Evolutionary conservation across 805 yeast species (phyloP), one percentile per base, ranked within the genome.

Genomic region (Cyberlindnera xishuangbannaensis): DNA sequence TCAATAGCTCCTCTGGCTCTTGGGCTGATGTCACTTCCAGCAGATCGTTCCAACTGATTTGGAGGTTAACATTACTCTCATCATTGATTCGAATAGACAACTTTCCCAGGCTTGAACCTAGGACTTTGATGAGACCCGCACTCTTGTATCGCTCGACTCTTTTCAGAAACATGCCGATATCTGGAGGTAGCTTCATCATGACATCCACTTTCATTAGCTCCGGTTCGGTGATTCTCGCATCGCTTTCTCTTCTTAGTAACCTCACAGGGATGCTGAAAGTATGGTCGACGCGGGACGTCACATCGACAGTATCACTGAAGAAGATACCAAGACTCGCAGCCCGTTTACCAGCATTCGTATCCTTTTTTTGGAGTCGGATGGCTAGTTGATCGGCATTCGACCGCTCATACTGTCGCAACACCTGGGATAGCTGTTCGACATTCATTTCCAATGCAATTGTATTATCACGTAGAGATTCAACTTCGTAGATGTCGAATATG

Each of bases 251-350:
- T 37, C 76, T 70, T 36, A 83, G 48, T 26, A 83, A 61, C 44
- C 77, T 63, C 2, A 83, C 83, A 0, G 95, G 90, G 14, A 88
- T 71, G 31, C 76, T 74, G 47, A 78, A 76, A 7, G 83, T 69
- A 48, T 81, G 86, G 40, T 71, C 69, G 13, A 83, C 66, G 3
- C 72, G 59, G 16, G 69, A 66, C 8, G 67, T 44, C 33, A 55
- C 53, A 31, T 54, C 52, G 22, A 54, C 61, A 47, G 54, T 58
- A 40, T 74, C 77, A 14, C 72, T 65, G 48, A 76, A 78, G 43
- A 64, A 67, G 12, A 82, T 44, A 0, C 77, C 74, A 34, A 82
- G 56, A 15, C 71, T 67, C 2, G 82, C 79, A 2, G 65, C 57
- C 29, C 70, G 45, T 20, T 67, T 61, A 24, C 58, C 51, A 7